Conservation (phyloP, 495 filamentous ascomycete species). For the Penicillium angulare region DNA sequence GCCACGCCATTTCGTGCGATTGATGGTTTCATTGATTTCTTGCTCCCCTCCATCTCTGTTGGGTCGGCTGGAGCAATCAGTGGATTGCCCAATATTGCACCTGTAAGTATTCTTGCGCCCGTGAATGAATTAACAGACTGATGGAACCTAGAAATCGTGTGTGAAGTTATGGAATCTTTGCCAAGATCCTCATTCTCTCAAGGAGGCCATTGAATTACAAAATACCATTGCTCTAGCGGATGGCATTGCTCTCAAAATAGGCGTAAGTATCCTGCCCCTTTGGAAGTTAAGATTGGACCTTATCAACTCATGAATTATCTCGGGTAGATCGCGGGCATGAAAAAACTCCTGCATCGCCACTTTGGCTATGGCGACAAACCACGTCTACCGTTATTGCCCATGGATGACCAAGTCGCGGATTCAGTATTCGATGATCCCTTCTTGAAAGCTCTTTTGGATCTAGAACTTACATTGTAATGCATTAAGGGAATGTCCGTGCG, state of each 20-base stretch:
- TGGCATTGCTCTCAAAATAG: slow-evolving; percentile 1
- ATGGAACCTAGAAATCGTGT: slow-evolving; percentile 1
- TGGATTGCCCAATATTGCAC: slow-evolving; percentile 6
- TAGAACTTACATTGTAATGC: background rate
- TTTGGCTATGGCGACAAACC: slow-evolving; percentile 4
- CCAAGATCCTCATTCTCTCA: background rate
- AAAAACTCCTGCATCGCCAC: slow-evolving; percentile 1
- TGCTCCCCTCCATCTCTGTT: slow-evolving; percentile 3
- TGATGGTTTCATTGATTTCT: slow-evolving; percentile 7
- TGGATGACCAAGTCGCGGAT: background rate
- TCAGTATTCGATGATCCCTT: background rate
- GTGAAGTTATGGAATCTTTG: slow-evolving; percentile 3
- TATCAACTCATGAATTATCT: too few relatives aligned
- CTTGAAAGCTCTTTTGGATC: background rate
- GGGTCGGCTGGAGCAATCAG: slow-evolving; percentile 3
- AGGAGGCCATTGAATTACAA: slow-evolving; percentile 3
- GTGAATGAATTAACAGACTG: background rate
- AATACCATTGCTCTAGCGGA: slow-evolving; percentile 6
- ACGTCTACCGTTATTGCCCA: slow-evolving; percentile 3
- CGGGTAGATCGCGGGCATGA: slow-evolving; percentile 6
- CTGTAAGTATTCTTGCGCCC: background rate
- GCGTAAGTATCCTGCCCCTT: background rate
- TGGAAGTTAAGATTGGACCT: background rate
- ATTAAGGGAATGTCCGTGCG: too few relatives aligned
- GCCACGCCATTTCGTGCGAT: background rate